phyloP scores from a whole-genome alignment of 345 rosid genomes.

The Populus ilicifolia region DNA sequence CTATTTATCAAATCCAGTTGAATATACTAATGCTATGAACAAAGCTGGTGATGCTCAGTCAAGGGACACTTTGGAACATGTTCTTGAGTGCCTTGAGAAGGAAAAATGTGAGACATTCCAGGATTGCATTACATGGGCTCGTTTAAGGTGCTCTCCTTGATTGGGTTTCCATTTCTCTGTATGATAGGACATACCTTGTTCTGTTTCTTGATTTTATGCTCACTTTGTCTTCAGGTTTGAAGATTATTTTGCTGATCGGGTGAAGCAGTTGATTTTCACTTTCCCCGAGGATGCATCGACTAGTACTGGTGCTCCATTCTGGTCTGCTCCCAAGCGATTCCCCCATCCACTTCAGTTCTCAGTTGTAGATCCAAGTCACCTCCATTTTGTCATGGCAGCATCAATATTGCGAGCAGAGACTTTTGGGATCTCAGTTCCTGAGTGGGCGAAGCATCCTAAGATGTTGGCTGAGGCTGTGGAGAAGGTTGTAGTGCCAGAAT shows the following conservation, averaged over 20 bases:
- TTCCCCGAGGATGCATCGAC: constrained; percentile 96
- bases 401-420: constrained; percentile 88
- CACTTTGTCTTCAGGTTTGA: constrained; percentile 61
- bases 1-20: constrained; percentile 68
- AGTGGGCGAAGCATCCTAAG: constrained; percentile 65
- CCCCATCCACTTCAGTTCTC: constrained; percentile 82
- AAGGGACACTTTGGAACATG: constrained; percentile 78
- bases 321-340: constrained; percentile 98
- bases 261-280: constrained; percentile 77
- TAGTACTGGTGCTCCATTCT: constrained; percentile 90
- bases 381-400: constrained; percentile 68
- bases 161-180: neutral
- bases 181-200: neutral
- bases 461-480: constrained; percentile 68
- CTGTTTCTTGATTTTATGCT: constrained; percentile 17
- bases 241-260: constrained; percentile 79
- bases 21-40: constrained; percentile 60
- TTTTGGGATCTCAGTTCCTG: constrained; percentile 79
- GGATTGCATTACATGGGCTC: constrained; percentile 95
- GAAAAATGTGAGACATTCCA: constrained; percentile 84
- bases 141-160: constrained; percentile 53
- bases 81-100: constrained; percentile 85
- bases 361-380: constrained; percentile 58
- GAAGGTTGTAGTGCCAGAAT: constrained; percentile 74
- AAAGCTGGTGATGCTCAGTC: constrained; percentile 98